Base-by-base conservation (phyloP, 2,329 filamentous ascomycete genomes). In the Aspergillus brunneoviolaceus region DNA sequence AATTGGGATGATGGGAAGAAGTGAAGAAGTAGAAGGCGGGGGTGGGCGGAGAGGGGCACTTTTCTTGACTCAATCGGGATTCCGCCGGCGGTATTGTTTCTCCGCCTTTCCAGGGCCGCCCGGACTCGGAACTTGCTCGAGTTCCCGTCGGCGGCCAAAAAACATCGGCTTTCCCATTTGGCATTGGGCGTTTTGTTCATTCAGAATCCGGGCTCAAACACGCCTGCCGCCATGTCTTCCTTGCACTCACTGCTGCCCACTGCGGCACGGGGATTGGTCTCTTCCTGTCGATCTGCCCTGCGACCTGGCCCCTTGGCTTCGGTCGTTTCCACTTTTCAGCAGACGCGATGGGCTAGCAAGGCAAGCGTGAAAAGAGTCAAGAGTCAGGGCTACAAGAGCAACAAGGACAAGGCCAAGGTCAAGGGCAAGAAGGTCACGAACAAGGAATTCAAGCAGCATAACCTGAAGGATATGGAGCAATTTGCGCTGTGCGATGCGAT, bases 401-500 rank as follows among this genome's bases (percentile, higher is more conserved):
- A 35, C 2, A 35, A 35, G 65, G 77, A 79, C 64, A 80, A 85
- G 77, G 76, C 85, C 77, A 84, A 29, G 7, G 27, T 10, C 3
- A 29, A 29, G 27, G 27, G 85, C 77, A 87, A 83, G 76, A 91
- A 91, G 77, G 82, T 84, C 11, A 1, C 4, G 23, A 86, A 85
- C 63, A 86, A 85, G 64, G 84, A 86, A 33, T 92, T 87, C 73
- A 84, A 87, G 65, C 81, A 83, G 60, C 82, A 83, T 63, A 81
- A 87, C 63, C 75, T 94, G 64, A 84, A 84, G 63, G 80, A 86
- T 65, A 84, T 87, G 49, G 82, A 91, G 39, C 88, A 90, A 70
- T 96, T 89, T 72, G 86, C 92, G 0, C 82, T 99, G 33, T 89
- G 91, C 67, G 95, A 99, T 80, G 96, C 95, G 16, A 95, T 99